Base-by-base conservation (phyloP, 345 rosid species). In the Theobroma cacao region DNA sequence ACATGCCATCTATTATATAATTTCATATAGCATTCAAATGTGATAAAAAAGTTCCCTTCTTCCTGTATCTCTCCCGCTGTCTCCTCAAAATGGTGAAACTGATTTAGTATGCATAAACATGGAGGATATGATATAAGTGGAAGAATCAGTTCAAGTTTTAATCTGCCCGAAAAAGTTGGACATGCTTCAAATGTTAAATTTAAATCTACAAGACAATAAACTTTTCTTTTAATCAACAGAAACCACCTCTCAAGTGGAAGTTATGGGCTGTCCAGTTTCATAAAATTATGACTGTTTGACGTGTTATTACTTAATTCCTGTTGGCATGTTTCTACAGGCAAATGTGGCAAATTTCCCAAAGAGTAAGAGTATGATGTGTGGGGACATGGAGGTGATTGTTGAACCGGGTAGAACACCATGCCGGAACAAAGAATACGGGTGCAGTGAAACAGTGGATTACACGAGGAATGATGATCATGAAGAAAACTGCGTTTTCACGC, bases 311-410 rank as follows among this genome's bases (percentile, higher is more conserved):
- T 63, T 60, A 62, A 31, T 62, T 5, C 22, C 41, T 43, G 58
- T 68, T 18, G 40, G 50, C 48, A 45, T 77, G 55, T 82, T 78
- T 72, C 36, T 20, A 38, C 83, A 86, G 88, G 50, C 31, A 70
- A 74, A 74, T 30, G 34, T 71, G 34, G 45, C 78, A 13, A 71
- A 28, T 48, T 64, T 78, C 75, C 43, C 70, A 0, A 64, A 67
- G 41, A 70, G 47, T 75, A 67, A 74, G 58, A 58, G 17, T n/a
- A 50, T 70, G 34, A 40, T 77, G 30, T 80, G 86, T 14, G 74
- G 85, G 36, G 84, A 86, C 59, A 73, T 82, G 47, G 89, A 86
- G 82, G 60, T 59, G 75, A 84, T 80, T 64, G 78, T 86, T 62
- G 91, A 86, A 48, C 81, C 89, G 3, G 79, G 73, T n/a, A 75